Conservation (phyloP, 345 rosid species). For the Hypericum perforatum region DNA sequence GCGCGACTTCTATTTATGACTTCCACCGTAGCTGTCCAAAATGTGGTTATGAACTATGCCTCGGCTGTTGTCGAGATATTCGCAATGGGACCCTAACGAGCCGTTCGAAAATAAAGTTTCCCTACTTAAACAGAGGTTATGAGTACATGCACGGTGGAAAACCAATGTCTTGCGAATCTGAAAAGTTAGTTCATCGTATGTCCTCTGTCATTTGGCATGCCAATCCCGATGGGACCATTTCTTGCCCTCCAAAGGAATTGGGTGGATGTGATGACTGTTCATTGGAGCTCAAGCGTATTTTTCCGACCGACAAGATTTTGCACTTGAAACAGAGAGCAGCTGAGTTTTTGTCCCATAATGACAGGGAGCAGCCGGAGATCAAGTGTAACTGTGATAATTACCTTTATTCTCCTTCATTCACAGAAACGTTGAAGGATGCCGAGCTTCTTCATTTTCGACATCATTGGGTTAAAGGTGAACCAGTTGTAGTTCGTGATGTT, state of each 20-base stretch:
- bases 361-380: no score
- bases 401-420: constrained; percentile 36
- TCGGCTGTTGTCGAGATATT: constrained; percentile 71
- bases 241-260: constrained; percentile 49
- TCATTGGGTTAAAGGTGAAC: constrained; percentile 58
- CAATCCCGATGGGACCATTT: constrained; percentile 36
- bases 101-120: constrained; percentile 34
- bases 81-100: constrained; percentile 34
- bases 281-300: constrained; percentile 43
- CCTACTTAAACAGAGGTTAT: constrained; percentile 40
- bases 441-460: constrained; percentile 38
- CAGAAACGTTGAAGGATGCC: constrained; percentile 21
- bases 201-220: constrained; percentile 33
- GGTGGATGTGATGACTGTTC: constrained; percentile 54
- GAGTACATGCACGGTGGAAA: not conserved
- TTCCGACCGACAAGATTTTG: constrained; percentile 29
- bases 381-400: constrained; percentile 26
- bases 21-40: constrained; percentile 70
- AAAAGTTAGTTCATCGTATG: constrained; percentile 9
- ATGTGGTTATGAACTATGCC: constrained; percentile 70
- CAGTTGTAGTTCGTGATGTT: constrained; percentile 40
- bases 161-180: no score
- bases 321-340: constrained; percentile 33
- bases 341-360: constrained; percentile 29
- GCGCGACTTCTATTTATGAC: constrained; percentile 83